A percentile compares a stretch with the other conserved stretches of the same genome.
Evolutionary conservation across 164 flowering plant genomes (phyloP).

Genomic region (Vitis rotundifolia): DNA sequence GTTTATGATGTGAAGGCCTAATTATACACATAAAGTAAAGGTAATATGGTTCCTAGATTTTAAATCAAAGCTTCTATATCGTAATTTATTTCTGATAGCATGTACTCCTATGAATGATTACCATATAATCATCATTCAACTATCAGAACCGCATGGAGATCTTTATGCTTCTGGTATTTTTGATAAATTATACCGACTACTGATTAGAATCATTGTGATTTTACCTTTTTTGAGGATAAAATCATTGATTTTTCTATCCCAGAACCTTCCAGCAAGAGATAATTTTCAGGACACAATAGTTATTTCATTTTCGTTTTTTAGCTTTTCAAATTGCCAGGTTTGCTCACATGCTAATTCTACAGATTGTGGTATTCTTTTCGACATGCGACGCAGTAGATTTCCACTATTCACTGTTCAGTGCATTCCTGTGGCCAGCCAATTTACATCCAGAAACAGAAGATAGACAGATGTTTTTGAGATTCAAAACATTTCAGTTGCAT

Average conservation of each 20-base stretch:
- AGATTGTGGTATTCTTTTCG: conserved; percentile 95
- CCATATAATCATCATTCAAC: too few species aligned
- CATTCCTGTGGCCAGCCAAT: conserved; percentile 55
- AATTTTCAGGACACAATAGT: too few species aligned
- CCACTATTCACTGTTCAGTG: conserved; percentile 67
- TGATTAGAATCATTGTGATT: not conserved
- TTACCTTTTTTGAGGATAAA: not conserved
- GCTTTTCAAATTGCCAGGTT: not conserved
- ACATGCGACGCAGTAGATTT: conserved; percentile 94
- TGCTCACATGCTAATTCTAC: conserved; percentile 18
- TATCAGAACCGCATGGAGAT: too few species aligned
- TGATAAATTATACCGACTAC: too few species aligned
- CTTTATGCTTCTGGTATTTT: too few species aligned
- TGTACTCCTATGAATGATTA: too few species aligned
- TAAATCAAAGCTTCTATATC: too few species aligned
- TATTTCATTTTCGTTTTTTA: not conserved
- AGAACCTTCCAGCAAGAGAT: too few species aligned
- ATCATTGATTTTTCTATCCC: not conserved
- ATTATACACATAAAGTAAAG: too few species aligned
- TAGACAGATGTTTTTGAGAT: conserved; percentile 46
- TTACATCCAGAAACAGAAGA: conserved; percentile 31
- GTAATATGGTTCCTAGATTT: too few species aligned
- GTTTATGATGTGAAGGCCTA: too few species aligned
- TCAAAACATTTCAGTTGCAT: conserved; percentile 74
- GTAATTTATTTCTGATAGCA: too few species aligned